phyloP scores from a whole-genome alignment of 495 filamentous ascomycete genomes.

The Trichocladium uniseriatum region DNA sequence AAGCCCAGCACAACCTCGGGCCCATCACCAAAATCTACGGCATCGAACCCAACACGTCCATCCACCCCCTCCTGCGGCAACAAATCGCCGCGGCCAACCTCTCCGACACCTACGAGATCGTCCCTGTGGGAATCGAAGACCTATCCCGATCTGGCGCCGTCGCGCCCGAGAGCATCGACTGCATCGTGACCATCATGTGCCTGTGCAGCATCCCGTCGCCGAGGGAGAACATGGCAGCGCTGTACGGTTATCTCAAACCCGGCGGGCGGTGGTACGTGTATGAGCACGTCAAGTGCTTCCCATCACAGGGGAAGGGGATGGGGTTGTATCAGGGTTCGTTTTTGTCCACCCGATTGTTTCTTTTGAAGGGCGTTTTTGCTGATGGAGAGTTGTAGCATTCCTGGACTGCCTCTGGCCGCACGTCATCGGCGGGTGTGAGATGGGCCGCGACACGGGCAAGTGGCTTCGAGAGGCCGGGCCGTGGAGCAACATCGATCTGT shows the following conservation, averaged over 20 bases:
- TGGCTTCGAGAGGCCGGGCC: constrained; percentile 44
- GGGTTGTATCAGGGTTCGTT: constrained; percentile 42
- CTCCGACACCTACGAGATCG: constrained; percentile 50
- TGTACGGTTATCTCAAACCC: constrained; percentile 55
- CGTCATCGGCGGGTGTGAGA: constrained; percentile 51
- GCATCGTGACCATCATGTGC: constrained; percentile 59
- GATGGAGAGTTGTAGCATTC: constrained; percentile 19
- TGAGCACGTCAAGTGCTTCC: constrained; percentile 53
- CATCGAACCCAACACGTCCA: constrained; percentile 52
- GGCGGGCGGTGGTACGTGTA: constrained; percentile 61
- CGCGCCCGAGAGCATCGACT: constrained; percentile 49
- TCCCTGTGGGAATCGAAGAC: constrained; percentile 53
- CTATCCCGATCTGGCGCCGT: constrained; percentile 32
- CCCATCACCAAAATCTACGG: constrained; percentile 51
- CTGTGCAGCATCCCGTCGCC: constrained; percentile 63
- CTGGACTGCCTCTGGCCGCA: constrained; percentile 43
- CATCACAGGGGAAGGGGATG: constrained; percentile 39
- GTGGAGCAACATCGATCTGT: constrained; percentile 49
- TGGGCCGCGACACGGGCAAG: constrained; percentile 47
- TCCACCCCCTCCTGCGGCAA: constrained; percentile 43
- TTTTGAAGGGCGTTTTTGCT: background rate
- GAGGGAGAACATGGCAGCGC: constrained; percentile 42
- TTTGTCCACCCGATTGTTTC: background rate
- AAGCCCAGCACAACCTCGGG: background rate
- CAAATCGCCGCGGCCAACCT: constrained; percentile 43